Base-by-base conservation (phyloP, 441 rosid genomes). In the Francoa sonchifolia region DNA sequence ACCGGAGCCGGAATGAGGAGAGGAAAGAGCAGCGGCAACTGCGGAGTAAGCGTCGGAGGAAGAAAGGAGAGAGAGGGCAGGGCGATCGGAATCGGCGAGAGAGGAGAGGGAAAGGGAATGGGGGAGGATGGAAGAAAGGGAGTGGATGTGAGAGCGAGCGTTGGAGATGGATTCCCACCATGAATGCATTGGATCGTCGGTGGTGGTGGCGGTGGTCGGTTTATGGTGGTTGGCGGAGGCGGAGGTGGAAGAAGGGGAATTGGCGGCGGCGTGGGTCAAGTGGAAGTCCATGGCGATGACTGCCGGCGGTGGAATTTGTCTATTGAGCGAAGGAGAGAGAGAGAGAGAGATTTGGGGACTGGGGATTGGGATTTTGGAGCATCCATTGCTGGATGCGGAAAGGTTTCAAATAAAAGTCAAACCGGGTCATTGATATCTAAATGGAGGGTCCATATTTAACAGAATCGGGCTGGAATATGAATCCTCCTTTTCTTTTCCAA, bases 101-200 rank as follows among this genome's bases (percentile, higher is more conserved):
- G 95, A 74, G 17, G 93, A 74, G 32, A 83, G 58, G 39, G 82
- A 46, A 23, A 64, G 52, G 33, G 70, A 57, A n/a, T 57, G 48
- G 0, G 77, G 67, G 56, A 82, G 73, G 44, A 83, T 58, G 25
- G 76, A 36, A 12, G 94, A 70, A 4, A 87, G 79, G 5, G 87
- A 48, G 43, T 82, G 77, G 47, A 86, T 75, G 23, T 70, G 79
- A 40, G 96, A 55, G 16, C 89, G 85, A 16, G 87, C 89, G 61
- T 78, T 83, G 34, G 97, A 87, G 52, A 87, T 61, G 21, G 95
- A 74, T 55, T 87, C 97, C 95, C 95, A 87, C 93, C 95, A 83
- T 1, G 97, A 78, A 33, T 87, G 97, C 85, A 82, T 74, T 1
- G 94, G 88, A 46, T 86, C 87, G 38, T 63, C 47, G 28, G 70